These are phyloP conservation scores for Venturia oleaginea DNA, from an alignment of 2,329 filamentous ascomycete species.

Conservation along the genomic window DNA sequence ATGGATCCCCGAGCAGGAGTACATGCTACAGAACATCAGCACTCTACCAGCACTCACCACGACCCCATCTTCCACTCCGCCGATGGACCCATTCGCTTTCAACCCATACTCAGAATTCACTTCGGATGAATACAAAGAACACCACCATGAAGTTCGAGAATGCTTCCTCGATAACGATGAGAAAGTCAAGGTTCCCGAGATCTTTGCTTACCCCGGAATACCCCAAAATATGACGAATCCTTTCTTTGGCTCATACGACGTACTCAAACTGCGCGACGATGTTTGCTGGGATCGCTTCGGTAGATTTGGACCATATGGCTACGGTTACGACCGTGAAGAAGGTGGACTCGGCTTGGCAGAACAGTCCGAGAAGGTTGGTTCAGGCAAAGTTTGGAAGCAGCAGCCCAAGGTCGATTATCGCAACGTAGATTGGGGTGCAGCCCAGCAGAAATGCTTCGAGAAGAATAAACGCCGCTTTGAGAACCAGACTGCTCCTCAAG, in stretches of 20 bases:
- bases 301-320: slow-evolving; percentile 42
- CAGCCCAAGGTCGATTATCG: slow-evolving; percentile 39
- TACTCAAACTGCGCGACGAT: slow-evolving; percentile 38
- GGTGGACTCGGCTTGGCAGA: slow-evolving; percentile 41
- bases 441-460: slow-evolving; percentile 38
- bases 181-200: slow-evolving; percentile 47
- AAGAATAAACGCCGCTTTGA: slow-evolving; percentile 42
- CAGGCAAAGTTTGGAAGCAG: slow-evolving; percentile 44
- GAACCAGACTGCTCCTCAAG: slow-evolving; percentile 19
- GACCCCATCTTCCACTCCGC: slow-evolving; percentile 28
- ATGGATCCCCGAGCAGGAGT: slow-evolving; percentile 36
- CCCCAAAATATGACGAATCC: slow-evolving; percentile 40
- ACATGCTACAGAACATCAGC: slow-evolving; percentile 26
- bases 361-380: slow-evolving; percentile 35
- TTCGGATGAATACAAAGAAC: slow-evolving; percentile 35
- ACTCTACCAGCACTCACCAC: background rate
- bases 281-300: slow-evolving; percentile 44
- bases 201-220: slow-evolving; percentile 54
- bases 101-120: slow-evolving; percentile 37
- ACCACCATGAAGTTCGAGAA: slow-evolving; percentile 44
- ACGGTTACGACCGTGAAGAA: slow-evolving; percentile 37
- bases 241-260: slow-evolving; percentile 40
- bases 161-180: slow-evolving; percentile 57
- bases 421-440: slow-evolving; percentile 39
- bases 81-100: slow-evolving; percentile 32